Conservation (phyloP, 1,139 yeast species). For the Keqinozyma sinolaborantium region DNA sequence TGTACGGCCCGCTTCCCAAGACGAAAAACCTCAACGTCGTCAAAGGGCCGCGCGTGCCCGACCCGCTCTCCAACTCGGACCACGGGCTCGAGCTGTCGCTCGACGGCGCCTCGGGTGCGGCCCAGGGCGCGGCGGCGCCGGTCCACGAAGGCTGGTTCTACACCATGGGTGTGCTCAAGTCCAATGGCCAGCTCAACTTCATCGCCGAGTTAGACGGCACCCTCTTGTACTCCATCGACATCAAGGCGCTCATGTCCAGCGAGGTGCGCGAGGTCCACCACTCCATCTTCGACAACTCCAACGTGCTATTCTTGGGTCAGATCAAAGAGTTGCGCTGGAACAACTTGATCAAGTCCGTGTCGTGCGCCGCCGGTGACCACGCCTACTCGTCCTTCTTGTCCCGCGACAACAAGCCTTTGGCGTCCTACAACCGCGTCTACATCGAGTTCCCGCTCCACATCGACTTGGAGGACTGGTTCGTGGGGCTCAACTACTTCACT, state of each 20-base stretch:
- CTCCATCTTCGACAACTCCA: conserved; percentile 59
- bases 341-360: conserved; percentile 33
- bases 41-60: conserved; percentile 45
- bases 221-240: conserved; percentile 58
- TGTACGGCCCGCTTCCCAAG: conserved; percentile 59
- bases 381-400: conserved; percentile 22
- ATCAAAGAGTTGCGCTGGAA: conserved; percentile 50
- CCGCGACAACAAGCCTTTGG: conserved; percentile 31
- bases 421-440: conserved; percentile 41
- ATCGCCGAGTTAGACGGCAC: conserved; percentile 66
- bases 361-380: conserved; percentile 21
- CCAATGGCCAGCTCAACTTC: conserved; percentile 63
- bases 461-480: conserved; percentile 83
- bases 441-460: conserved; percentile 66
- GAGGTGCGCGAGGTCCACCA: conserved; percentile 69
- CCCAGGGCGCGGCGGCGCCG: conserved; percentile 3
- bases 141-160: conserved; percentile 66
- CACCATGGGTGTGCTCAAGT: conserved; percentile 69
- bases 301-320: conserved; percentile 57
- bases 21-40: conserved; percentile 38
- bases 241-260: conserved; percentile 53
- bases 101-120: conserved; percentile 2
- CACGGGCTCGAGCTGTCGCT: conserved; percentile 9
- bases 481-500: conserved; percentile 67
- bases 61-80: conserved; percentile 25